Conservation (phyloP, 202 grass and related monocot species). For the Musa balbisiana region DNA sequence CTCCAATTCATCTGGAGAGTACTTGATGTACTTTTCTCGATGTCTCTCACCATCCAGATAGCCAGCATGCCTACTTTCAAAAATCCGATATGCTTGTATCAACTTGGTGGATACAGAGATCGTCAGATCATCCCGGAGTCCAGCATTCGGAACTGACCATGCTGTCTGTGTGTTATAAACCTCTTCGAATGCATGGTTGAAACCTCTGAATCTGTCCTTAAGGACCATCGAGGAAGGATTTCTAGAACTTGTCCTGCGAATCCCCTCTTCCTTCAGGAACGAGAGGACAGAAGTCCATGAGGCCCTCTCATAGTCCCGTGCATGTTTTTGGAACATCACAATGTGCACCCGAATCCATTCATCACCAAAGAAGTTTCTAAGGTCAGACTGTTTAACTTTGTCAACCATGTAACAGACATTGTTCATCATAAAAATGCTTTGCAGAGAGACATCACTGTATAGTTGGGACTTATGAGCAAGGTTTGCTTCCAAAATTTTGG, state of each 20-base stretch:
- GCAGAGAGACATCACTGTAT: constrained; percentile 67
- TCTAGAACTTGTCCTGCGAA: constrained; percentile 32
- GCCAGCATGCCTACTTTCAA: constrained; percentile 44
- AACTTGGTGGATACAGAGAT: constrained; percentile 84
- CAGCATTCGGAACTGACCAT: constrained; percentile 65
- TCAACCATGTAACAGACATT: constrained; percentile 83
- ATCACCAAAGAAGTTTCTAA: constrained; percentile 69
- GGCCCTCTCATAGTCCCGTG: constrained; percentile 64
- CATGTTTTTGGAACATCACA: constrained; percentile 69
- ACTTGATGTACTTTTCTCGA: constrained; percentile 63
- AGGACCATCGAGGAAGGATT: constrained; percentile 47
- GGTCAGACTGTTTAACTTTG: constrained; percentile 85
- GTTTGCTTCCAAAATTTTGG: constrained; percentile 58
- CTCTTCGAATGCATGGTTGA: constrained; percentile 80
- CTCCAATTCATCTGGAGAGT: constrained; percentile 65
- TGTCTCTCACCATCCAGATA: constrained; percentile 51
- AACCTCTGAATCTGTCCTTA: constrained; percentile 73
- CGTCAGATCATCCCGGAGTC: constrained; percentile 76
- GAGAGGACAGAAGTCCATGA: constrained; percentile 70
- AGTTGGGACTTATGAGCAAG: constrained; percentile 63
- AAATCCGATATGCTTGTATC: constrained; percentile 84
- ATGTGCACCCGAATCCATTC: constrained; percentile 70
- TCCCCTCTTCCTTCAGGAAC: constrained; percentile 74
- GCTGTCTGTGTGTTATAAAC: constrained; percentile 75
- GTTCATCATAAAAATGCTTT: constrained; percentile 93